Base-by-base conservation (phyloP, 1,284 basidiomycete genomes). In the Grifola frondosa region DNA sequence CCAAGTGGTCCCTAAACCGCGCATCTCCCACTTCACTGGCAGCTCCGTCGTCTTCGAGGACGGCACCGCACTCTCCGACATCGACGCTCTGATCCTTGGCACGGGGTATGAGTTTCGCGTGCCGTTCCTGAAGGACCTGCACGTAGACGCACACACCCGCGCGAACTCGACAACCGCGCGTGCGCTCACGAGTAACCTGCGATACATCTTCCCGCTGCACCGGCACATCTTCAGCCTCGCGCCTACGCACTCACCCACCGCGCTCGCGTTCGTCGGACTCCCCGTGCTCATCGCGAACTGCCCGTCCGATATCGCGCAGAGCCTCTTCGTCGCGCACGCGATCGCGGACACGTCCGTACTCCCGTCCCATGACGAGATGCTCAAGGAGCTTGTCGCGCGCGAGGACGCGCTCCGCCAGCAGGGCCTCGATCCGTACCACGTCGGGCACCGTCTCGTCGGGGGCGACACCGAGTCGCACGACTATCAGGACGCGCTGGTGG, bases 151-250 rank as follows among this genome's bases (percentile, higher is more conserved):
- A 9, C 6, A 40, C 24, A 51, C 60, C 4, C 3, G 41, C 17
- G 42, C 32, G 24, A 61, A 61, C 52, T 61, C 60, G 9, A 56
- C 59, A 7, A 61, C 56, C 29, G 53, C 60, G 1, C 38, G 37
- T 13, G 34, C 50, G 7, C 67, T 81, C 26, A 67, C 69, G 13
- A 75, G 67, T 25, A 81, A 80, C 57, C 56, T 69, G 21, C 69
- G 67, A 2, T 80, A 81, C 55, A 65, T 81, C 26, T 78, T 76
- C 56, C 79, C 80, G 9, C 59, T 80, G 8, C 69, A 78, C 52
- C 57, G 65, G 30, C 76, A 80, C 56, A 70, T 80, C 24, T 71
- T 81, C 53, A 74, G 73, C 13, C 62, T 81, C 30, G 68, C 70
- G 17, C 57, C 69, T 5, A 55, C 61, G 3, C 62, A 76, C 39